phyloP scores from a whole-genome alignment of 1,284 basidiomycete genomes.

The Sphagnurus paluster region DNA sequence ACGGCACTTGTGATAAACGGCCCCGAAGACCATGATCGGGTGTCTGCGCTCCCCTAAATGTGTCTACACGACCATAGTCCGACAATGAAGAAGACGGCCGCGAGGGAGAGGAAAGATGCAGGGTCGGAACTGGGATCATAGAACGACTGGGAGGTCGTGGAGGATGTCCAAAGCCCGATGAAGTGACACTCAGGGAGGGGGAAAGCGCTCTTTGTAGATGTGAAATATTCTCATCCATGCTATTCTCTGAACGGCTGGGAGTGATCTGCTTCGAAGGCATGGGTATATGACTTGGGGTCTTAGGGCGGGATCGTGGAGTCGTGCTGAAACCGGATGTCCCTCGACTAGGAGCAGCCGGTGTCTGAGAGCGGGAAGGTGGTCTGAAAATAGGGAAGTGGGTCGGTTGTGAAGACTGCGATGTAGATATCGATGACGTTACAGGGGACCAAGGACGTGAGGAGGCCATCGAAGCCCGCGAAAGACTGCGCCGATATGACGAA shows the following conservation, averaged over 20 bases:
- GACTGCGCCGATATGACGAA: constrained; percentile 56
- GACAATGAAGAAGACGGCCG: constrained; percentile 74
- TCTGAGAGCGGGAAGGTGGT: constrained; percentile 44
- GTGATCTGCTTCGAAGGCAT: constrained; percentile 53
- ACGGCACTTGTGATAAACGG: constrained; percentile 54
- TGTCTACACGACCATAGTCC: constrained; percentile 54
- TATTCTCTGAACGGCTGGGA: constrained; percentile 43
- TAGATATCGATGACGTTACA: constrained; percentile 69
- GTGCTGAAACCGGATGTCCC: constrained; percentile 39
- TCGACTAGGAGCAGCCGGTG: constrained; percentile 34
- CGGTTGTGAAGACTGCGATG: constrained; percentile 59
- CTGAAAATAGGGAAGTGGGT: constrained; percentile 40
- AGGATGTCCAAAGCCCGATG: constrained; percentile 43
- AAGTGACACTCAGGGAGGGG: constrained; percentile 44
- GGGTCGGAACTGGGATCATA: constrained; percentile 75
- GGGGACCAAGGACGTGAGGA: constrained; percentile 82
- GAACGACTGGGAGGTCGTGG: constrained; percentile 80
- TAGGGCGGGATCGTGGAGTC: constrained; percentile 63
- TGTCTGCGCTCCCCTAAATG: constrained; percentile 60
- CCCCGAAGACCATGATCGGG: constrained; percentile 62
- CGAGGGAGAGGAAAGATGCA: constrained; percentile 69
- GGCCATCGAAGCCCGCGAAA: constrained; percentile 72
- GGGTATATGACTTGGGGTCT: constrained; percentile 77
- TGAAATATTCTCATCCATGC: constrained; percentile 49
- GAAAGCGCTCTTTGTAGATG: constrained; percentile 62